Percentiles rank a stretch among this genome's conserved stretches.
Conservation (phyloP, 345 rosid species). For the Alliaria petiolata region DNA sequence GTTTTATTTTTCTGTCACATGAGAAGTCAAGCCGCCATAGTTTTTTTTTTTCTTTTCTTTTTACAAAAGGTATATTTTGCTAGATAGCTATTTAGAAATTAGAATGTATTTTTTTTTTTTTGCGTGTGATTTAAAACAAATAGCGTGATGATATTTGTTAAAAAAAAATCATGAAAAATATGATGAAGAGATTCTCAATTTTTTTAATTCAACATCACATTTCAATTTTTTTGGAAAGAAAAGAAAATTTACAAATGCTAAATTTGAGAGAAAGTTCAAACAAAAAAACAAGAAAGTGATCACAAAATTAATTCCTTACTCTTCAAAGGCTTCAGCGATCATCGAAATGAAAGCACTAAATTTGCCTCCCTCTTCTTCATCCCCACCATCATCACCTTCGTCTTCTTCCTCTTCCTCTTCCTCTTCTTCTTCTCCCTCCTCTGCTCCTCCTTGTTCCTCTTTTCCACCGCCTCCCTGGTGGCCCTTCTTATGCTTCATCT, state of each 20-base stretch:
- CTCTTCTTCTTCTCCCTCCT: not conserved
- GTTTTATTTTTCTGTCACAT: too few species aligned
- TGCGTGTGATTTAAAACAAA: too few species aligned
- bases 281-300: not conserved
- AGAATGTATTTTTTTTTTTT: too few species aligned
- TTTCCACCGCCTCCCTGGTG: constrained; percentile 6
- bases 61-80: too few species aligned
- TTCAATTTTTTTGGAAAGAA: not conserved
- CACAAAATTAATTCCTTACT: not conserved
- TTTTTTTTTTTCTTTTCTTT: too few species aligned
- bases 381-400: constrained; percentile 7
- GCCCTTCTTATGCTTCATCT: constrained; percentile 14
- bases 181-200: too few species aligned
- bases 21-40: too few species aligned
- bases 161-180: too few species aligned
- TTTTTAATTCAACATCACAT: not conserved
- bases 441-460: not conserved
- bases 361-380: constrained; percentile 31
- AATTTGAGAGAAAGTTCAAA: not conserved
- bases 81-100: too few species aligned
- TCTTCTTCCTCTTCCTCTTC: constrained; percentile 1
- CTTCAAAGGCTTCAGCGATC: constrained; percentile 26
- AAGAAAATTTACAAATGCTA: not conserved
- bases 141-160: too few species aligned
- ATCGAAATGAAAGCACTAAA: constrained; percentile 28